Conservation (phyloP, 305 asterid species). For the Fraxinus floribunda region DNA sequence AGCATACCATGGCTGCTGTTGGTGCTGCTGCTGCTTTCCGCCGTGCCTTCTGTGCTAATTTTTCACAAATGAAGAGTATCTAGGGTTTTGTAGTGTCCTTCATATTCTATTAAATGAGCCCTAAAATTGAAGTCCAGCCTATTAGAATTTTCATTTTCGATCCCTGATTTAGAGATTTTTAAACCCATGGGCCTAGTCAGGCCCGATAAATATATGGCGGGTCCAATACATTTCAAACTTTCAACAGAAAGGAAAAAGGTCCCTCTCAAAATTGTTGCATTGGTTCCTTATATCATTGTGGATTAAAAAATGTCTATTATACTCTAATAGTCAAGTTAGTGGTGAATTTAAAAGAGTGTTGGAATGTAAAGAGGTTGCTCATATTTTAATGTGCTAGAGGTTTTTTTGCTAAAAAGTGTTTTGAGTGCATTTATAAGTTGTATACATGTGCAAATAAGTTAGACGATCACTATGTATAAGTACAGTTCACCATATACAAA, state of each 20-base stretch:
- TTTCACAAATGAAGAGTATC: neutral
- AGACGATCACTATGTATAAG: neutral
- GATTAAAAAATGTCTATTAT: neutral
- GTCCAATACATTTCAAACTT: neutral
- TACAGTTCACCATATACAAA: neutral
- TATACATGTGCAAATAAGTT: neutral
- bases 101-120: neutral
- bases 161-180: neutral
- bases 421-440: neutral
- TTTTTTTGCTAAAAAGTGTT: neutral
- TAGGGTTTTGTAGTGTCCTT: constrained; percentile 22
- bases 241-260: neutral
- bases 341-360: neutral
- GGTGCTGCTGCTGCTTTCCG: constrained; percentile 1
- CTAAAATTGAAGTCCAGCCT: neutral
- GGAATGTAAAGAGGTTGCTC: neutral
- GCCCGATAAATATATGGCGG: neutral
- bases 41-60: constrained; percentile 12
- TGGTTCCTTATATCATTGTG: neutral
- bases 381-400: neutral
- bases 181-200: neutral
- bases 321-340: no score
- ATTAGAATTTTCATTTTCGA: neutral
- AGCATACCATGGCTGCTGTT: constrained; percentile 25
- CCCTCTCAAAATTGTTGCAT: neutral